Base-by-base conservation (phyloP, 805 yeast genomes). In the Candida anglica region DNA sequence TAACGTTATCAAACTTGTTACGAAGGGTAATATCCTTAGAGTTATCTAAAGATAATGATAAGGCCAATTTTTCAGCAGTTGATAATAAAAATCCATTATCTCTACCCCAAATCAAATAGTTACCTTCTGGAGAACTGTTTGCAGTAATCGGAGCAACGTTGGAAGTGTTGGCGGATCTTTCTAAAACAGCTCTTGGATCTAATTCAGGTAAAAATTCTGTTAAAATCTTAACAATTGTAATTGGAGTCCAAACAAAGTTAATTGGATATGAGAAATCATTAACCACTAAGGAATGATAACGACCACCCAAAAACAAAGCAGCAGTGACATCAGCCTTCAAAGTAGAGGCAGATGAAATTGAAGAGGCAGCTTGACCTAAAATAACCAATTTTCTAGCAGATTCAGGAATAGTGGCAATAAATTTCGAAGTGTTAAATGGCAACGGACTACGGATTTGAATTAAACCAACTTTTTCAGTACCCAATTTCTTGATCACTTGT, bases 291-390 rank as follows among this genome's bases (percentile, higher is more conserved):
- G 51, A 40, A 32, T 66, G 60, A 40, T 66, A 57, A 24, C 59
- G 58, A 28, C 71, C 73, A 28, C 63, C 66, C 38, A 73, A 60
- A 59, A 79, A 81, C 44, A 85, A 60, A 24, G 93, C 73, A 8
- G 91, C 84, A 34, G 83, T 71, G 41, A 85, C 79, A 45, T 86
- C 94, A 24, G 81, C 65, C 57, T 75, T 82, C 50, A 89, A 70
- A 3, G 69, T 50, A 13, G 79, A 67, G 20, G 74, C 53, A 23
- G 61, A 60, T 15, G 51, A 54, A 28, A 50, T 44, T 17, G 55
- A 51, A 30, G 53, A 43, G 19, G 48, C 29, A 8, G 26, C 29
- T 57, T 82, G 88, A 29, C 81, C 80, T 42, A 89, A 63, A 19
- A 87, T 85, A 30, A 84, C 79, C 35, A 89, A 60, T 39, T 71